These are phyloP conservation scores for Akanthomyces dipterigenus DNA, from an alignment of 2,329 filamentous ascomycete species.

Conservation along the genomic window DNA sequence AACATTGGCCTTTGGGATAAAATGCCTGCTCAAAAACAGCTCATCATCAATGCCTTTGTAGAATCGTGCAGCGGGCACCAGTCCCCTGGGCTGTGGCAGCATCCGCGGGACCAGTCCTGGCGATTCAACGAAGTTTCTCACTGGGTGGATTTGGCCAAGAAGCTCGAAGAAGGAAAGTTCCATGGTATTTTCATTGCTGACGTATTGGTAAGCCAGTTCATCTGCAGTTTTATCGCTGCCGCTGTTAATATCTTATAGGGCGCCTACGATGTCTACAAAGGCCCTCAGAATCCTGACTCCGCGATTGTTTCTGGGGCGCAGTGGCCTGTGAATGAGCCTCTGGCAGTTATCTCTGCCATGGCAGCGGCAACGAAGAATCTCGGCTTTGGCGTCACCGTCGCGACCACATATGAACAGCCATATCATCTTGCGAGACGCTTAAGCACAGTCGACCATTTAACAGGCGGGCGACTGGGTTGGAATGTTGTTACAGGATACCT, in stretches of 20 bases:
- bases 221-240: background rate
- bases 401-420: conserved; percentile 63
- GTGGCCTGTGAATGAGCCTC: conserved; percentile 65
- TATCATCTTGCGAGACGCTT: conserved; percentile 60
- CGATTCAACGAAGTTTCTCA: conserved; percentile 54
- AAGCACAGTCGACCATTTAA: conserved; percentile 60
- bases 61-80: conserved; percentile 38
- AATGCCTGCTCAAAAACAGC: conserved; percentile 20
- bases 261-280: conserved; percentile 64
- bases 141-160: conserved; percentile 50
- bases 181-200: conserved; percentile 63
- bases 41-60: conserved; percentile 38
- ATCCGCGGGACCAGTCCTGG: conserved; percentile 56
- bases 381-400: conserved; percentile 62
- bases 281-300: conserved; percentile 42
- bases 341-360: conserved; percentile 57
- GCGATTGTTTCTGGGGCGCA: conserved; percentile 58
- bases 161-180: conserved; percentile 43
- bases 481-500: conserved; percentile 62
- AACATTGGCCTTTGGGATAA: background rate
- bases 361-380: conserved; percentile 60
- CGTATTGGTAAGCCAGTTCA: conserved; percentile 30
- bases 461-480: conserved; percentile 46
- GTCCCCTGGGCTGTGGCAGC: conserved; percentile 45
- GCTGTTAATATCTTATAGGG: conserved; percentile 26